Percentiles rank a stretch among this genome's conserved stretches.
phyloP scores from a whole-genome alignment of 495 filamentous ascomycete genomes.

The Aspergillus sclerotioniger region DNA sequence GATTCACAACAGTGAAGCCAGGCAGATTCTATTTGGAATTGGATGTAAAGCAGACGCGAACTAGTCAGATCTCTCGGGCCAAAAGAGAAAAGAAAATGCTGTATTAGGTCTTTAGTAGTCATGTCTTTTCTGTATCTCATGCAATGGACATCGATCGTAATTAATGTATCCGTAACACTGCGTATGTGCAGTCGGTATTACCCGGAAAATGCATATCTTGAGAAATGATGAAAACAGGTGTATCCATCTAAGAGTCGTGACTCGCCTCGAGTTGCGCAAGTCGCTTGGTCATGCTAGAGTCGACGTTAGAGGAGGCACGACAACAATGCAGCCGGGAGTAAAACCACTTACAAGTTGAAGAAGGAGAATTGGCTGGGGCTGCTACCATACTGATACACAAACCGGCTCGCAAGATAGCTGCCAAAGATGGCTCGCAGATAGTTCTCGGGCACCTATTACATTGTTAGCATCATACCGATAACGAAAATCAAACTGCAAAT shows the following conservation, averaged over 20 bases:
- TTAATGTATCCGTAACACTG: constrained; percentile 23
- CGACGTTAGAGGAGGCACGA: constrained; percentile 18
- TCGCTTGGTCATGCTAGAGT: constrained; percentile 54
- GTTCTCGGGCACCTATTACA: constrained; percentile 72
- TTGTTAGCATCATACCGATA: constrained; percentile 23
- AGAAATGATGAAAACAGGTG: constrained; percentile 5
- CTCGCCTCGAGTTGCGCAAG: constrained; percentile 33
- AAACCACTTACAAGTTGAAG: constrained; percentile 84
- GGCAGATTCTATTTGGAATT: too few relatives aligned
- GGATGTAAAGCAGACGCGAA: too few relatives aligned
- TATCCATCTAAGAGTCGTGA: constrained; percentile 9
- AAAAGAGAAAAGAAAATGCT: background rate
- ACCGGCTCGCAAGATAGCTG: constrained; percentile 88
- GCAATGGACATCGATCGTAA: constrained; percentile 12
- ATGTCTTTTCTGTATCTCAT: constrained; percentile 20
- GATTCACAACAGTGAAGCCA: too few relatives aligned
- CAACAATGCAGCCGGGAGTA: background rate
- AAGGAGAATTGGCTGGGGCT: constrained; percentile 94
- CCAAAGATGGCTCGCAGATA: constrained; percentile 96
- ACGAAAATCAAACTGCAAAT: background rate
- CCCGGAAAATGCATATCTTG: constrained; percentile 20
- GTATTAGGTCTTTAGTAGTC: constrained; percentile 12
- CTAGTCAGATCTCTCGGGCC: background rate
- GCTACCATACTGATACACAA: constrained; percentile 93
- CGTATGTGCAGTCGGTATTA: constrained; percentile 18